These are phyloP conservation scores for Microcyclospora tardicrescens DNA, from an alignment of 2,329 filamentous ascomycete genomes.

Conservation along the genomic window DNA sequence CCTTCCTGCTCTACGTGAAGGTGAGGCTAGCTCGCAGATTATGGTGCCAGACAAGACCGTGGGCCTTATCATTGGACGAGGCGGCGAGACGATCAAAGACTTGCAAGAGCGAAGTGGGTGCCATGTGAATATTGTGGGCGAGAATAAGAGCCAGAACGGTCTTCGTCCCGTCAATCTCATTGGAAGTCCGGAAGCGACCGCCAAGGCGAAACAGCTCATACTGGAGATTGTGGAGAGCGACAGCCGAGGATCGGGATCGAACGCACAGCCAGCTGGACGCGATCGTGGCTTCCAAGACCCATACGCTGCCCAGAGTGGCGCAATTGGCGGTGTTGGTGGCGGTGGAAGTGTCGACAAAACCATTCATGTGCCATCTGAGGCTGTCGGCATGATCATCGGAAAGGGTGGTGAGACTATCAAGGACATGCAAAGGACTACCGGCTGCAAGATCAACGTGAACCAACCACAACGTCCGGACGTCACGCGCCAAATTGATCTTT, in stretches of 20 bases:
- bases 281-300: constrained; percentile 20
- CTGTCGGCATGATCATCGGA: constrained; percentile 92
- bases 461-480: constrained; percentile 67
- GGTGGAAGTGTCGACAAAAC: constrained; percentile 58
- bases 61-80: constrained; percentile 84
- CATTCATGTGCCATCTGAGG: constrained; percentile 76
- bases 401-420: constrained; percentile 89
- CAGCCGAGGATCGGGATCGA: constrained; percentile 31
- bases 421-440: constrained; percentile 76
- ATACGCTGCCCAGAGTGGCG: constrained; percentile 20
- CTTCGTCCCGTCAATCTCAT: constrained; percentile 84
- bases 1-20: constrained; percentile 51
- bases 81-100: constrained; percentile 84
- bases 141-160: constrained; percentile 85
- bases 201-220: constrained; percentile 72
- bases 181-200: constrained; percentile 60
- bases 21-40: constrained; percentile 78
- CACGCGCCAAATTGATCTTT: constrained; percentile 75
- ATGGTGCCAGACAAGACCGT: constrained; percentile 92
- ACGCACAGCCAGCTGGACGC: constrained; percentile 9
- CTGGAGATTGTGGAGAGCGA: constrained; percentile 92
- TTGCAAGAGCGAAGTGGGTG: constrained; percentile 85
- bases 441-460: constrained; percentile 90
- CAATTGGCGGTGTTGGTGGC: constrained; percentile 30
- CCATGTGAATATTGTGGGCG: constrained; percentile 88